A percentile compares a stretch with the other conserved stretches of the same genome.
These are phyloP conservation scores for Clarireedia paspali DNA, from an alignment of 2,329 filamentous ascomycete species.

Conservation along the genomic window DNA sequence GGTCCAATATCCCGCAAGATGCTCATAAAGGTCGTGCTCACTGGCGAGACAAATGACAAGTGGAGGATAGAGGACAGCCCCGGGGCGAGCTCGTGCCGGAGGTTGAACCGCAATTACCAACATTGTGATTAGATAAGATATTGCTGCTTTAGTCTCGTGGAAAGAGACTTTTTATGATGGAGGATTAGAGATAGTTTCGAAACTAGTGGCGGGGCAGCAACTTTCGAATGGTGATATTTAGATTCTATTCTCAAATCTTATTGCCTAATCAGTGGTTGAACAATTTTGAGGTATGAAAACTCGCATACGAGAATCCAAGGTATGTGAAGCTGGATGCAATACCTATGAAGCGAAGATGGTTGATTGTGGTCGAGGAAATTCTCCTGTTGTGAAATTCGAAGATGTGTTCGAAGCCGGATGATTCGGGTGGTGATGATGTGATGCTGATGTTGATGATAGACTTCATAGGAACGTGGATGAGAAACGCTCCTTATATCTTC, in stretches of 20 bases:
- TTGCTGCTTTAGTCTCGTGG: background rate
- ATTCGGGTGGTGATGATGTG: background rate
- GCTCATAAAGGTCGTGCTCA: constrained; percentile 21
- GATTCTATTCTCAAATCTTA: background rate
- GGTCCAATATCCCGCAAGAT: constrained; percentile 24
- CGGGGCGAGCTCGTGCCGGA: constrained; percentile 18
- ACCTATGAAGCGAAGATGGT: background rate
- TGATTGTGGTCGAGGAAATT: background rate
- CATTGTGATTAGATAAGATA: background rate
- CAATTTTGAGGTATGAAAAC: too few relatives aligned
- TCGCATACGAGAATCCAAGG: too few relatives aligned
- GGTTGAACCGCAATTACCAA: constrained; percentile 24
- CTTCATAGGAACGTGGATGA: constrained; percentile 2
- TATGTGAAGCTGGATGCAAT: background rate
- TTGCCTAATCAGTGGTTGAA: too few relatives aligned
- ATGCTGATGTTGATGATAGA: constrained; percentile 1
- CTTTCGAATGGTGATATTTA: background rate
- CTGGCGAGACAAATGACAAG: constrained; percentile 22
- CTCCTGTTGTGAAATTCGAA: background rate
- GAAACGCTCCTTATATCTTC: constrained; percentile 5
- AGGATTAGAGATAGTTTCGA: background rate
- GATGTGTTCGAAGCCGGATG: background rate
- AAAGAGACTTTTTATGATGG: background rate
- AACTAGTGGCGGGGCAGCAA: background rate
- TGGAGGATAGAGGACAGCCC: constrained; percentile 23